Evolutionary conservation across 805 yeast species (phyloP).

Genomic region (Wickerhamiella australiensis): DNA sequence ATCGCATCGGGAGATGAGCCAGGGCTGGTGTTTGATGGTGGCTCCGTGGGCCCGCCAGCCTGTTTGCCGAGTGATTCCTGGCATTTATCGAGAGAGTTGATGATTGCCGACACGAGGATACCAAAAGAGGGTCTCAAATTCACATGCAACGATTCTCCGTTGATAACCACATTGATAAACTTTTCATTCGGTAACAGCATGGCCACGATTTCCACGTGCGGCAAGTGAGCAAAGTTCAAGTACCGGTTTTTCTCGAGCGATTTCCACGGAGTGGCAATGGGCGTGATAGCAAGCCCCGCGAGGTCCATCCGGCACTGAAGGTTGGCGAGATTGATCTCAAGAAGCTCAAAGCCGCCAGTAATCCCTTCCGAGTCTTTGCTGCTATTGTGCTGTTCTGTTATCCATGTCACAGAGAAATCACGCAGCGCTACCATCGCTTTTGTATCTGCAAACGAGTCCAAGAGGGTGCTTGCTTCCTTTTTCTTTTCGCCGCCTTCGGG

Average conservation of each 20-base stretch:
- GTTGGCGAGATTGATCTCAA: slow-evolving; percentile 53
- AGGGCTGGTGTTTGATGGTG: too few relatives aligned
- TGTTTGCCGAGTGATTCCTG: not conserved
- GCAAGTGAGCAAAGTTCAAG: slow-evolving; percentile 23
- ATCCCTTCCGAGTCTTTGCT: slow-evolving; percentile 43
- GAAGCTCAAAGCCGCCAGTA: slow-evolving; percentile 64
- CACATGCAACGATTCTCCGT: slow-evolving; percentile 24
- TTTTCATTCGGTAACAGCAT: slow-evolving; percentile 12
- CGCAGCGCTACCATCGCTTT: slow-evolving; percentile 22
- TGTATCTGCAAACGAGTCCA: not conserved
- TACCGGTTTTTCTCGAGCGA: slow-evolving; percentile 41
- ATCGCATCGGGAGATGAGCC: not conserved
- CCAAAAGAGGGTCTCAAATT: slow-evolving; percentile 23
- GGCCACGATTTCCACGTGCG: slow-evolving; percentile 21
- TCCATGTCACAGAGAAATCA: slow-evolving; percentile 68
- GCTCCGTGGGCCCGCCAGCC: too few relatives aligned
- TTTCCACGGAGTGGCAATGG: slow-evolving; percentile 27
- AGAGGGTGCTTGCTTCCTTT: not conserved
- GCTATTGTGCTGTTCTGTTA: slow-evolving; percentile 24
- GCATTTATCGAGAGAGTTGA: slow-evolving; percentile 32
- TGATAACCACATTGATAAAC: slow-evolving; percentile 16
- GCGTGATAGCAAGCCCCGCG: slow-evolving; percentile 55
- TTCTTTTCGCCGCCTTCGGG: not conserved
- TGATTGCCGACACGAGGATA: slow-evolving; percentile 39
- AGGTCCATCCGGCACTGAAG: slow-evolving; percentile 55